phyloP scores from a whole-genome alignment of 768 basidiomycete species.

The Gloeophyllum trabeum region DNA sequence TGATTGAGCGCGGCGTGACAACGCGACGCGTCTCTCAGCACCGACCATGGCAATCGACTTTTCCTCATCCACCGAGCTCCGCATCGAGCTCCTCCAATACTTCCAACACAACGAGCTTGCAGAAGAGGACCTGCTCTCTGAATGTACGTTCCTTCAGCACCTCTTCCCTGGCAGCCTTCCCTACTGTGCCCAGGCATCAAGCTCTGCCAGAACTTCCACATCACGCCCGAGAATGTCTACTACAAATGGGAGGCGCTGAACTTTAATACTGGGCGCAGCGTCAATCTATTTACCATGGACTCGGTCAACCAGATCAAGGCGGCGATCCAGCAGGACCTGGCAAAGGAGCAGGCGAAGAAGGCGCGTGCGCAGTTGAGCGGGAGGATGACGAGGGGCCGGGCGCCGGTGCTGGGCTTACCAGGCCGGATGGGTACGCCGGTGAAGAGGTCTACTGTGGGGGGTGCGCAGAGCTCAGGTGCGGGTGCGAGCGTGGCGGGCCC shows the following conservation, averaged over 20 bases:
- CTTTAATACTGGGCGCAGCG: slow-evolving; percentile 19
- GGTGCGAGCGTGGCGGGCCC: slow-evolving; percentile 10
- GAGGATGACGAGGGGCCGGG: not conserved
- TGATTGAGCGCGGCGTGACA: too few relatives aligned
- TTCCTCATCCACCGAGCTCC: too few relatives aligned
- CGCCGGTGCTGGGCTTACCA: not conserved
- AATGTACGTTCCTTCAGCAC: slow-evolving; percentile 2
- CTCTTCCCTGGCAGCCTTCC: not conserved
- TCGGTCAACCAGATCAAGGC: slow-evolving; percentile 31
- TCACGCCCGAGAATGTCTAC: slow-evolving; percentile 38
- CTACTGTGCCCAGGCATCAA: slow-evolving; percentile 35
- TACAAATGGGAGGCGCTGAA: slow-evolving; percentile 60
- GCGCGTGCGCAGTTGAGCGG: slow-evolving; percentile 17
- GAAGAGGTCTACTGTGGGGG: slow-evolving; percentile 5
- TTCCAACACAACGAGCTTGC: slow-evolving; percentile 6
- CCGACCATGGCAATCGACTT: too few relatives aligned
- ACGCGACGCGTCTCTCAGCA: not conserved
- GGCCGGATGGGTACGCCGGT: slow-evolving; percentile 2
- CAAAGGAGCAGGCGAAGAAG: slow-evolving; percentile 17
- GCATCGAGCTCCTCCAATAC: slow-evolving; percentile 3
- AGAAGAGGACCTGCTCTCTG: slow-evolving; percentile 7
- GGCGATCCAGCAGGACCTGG: slow-evolving; percentile 30
- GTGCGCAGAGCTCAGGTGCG: slow-evolving; percentile 1
- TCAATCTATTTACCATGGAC: slow-evolving; percentile 32
- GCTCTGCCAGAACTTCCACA: slow-evolving; percentile 52